A percentile compares a stretch with the other conserved stretches of the same genome.
Evolutionary conservation across 768 basidiomycete genomes (phyloP).

Genomic region (Neoboletus brunneissimus): DNA sequence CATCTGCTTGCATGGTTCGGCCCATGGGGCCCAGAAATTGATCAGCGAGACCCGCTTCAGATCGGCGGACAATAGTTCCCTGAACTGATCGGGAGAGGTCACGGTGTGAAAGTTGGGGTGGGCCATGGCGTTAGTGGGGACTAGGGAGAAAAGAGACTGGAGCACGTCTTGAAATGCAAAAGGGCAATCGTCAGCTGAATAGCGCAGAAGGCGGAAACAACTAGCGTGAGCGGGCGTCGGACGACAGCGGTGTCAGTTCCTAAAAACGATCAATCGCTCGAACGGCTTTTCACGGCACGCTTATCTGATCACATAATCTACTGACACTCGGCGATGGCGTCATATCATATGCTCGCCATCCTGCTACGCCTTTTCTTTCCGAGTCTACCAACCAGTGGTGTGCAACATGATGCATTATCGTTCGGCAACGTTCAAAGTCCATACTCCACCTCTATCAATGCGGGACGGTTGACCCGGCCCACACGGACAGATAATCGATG

Average conservation of each 20-base stretch:
- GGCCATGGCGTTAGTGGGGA: constrained; percentile 18
- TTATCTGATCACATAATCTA: background rate
- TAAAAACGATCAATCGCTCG: background rate
- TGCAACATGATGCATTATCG: too few relatives aligned
- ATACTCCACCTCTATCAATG: background rate
- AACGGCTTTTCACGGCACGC: too few relatives aligned
- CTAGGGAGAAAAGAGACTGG: background rate
- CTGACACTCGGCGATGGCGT: background rate
- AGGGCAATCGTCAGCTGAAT: background rate
- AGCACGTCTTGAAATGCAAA: background rate
- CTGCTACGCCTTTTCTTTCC: background rate
- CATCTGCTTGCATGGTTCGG: constrained; percentile 87
- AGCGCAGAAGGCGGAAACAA: background rate
- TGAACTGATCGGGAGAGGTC: constrained; percentile 67
- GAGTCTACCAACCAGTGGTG: background rate
- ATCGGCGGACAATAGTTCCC: constrained; percentile 69
- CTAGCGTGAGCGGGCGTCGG: background rate
- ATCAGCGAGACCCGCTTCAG: constrained; percentile 80
- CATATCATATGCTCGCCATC: background rate
- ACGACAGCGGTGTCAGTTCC: background rate
- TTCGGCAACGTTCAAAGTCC: background rate
- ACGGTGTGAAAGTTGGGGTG: constrained; percentile 46
- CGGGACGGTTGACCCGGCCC: background rate
- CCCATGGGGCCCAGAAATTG: constrained; percentile 95
- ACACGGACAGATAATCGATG: too few relatives aligned